These are phyloP conservation scores for Daldinia decipiens DNA, from an alignment of 495 filamentous ascomycete genomes.

Conservation along the genomic window DNA sequence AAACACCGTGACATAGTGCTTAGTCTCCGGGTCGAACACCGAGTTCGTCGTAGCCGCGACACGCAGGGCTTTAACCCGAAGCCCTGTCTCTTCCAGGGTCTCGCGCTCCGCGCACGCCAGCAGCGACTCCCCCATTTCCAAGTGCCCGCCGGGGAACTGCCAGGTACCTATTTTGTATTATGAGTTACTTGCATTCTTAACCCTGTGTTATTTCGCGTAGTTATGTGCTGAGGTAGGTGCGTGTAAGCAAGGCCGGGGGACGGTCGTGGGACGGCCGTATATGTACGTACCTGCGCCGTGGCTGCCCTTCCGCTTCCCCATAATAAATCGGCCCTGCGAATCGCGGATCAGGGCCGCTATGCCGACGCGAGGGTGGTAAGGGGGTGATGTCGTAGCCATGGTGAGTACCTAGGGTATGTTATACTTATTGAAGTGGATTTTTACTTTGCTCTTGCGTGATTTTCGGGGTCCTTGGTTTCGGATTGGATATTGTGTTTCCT, in stretches of 20 bases:
- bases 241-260: background rate
- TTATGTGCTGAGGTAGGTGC: no score
- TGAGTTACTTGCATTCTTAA: no score
- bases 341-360: conserved; percentile 54
- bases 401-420: no score
- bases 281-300: conserved; percentile 53
- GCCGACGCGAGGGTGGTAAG: conserved; percentile 49
- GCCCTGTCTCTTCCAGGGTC: conserved; percentile 72
- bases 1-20: conserved; percentile 76
- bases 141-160: conserved; percentile 74
- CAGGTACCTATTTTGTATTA: conserved; percentile 58
- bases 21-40: conserved; percentile 60
- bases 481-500: background rate
- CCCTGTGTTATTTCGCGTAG: no score
- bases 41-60: conserved; percentile 69
- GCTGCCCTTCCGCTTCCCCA: conserved; percentile 55
- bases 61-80: conserved; percentile 58
- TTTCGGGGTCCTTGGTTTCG: background rate
- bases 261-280: background rate
- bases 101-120: conserved; percentile 71
- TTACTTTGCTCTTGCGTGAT: background rate
- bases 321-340: conserved; percentile 48
- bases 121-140: conserved; percentile 70
- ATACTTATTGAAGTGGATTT: background rate
- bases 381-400: conserved; percentile 21